Conservation (phyloP, 2,329 filamentous ascomycete species). For the Mycocentrospora acerina region DNA sequence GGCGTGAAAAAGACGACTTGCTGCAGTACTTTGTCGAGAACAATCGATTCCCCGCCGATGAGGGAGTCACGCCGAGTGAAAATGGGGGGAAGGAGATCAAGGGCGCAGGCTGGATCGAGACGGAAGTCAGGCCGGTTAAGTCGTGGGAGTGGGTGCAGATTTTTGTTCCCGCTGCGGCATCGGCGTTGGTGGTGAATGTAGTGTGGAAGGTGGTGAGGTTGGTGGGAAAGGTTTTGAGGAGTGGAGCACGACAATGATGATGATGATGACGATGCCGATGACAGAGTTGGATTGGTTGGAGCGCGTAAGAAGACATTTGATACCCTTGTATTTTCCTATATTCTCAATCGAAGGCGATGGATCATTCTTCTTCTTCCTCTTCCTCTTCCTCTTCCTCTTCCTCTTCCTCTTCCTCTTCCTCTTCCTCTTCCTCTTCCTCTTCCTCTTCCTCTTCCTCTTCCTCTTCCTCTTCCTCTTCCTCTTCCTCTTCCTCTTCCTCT, state of each 20-base stretch:
- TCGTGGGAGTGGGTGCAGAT: constrained; percentile 48
- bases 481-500: no score
- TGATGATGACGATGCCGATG: background rate
- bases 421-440: no score
- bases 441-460: no score
- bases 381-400: no score
- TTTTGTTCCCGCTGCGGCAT: constrained; percentile 42
- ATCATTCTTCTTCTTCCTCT: no score
- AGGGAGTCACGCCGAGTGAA: constrained; percentile 17
- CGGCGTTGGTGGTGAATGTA: constrained; percentile 40
- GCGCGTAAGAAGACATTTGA: no score
- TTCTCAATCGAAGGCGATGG: no score
- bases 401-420: no score
- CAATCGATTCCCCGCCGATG: constrained; percentile 77
- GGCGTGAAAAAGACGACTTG: constrained; percentile 88
- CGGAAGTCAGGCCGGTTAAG: constrained; percentile 45
- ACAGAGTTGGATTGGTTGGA: no score
- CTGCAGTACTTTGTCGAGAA: constrained; percentile 74
- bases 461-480: no score
- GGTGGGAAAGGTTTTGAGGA: constrained; percentile 18
- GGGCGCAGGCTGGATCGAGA: constrained; percentile 50
- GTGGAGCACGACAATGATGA: no score
- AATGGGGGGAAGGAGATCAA: constrained; percentile 21
- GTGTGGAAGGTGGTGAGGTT: constrained; percentile 26
- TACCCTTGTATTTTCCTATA: no score